Base-by-base conservation (phyloP, 805 yeast genomes). In the Lipomyces spencermartinsiae region DNA sequence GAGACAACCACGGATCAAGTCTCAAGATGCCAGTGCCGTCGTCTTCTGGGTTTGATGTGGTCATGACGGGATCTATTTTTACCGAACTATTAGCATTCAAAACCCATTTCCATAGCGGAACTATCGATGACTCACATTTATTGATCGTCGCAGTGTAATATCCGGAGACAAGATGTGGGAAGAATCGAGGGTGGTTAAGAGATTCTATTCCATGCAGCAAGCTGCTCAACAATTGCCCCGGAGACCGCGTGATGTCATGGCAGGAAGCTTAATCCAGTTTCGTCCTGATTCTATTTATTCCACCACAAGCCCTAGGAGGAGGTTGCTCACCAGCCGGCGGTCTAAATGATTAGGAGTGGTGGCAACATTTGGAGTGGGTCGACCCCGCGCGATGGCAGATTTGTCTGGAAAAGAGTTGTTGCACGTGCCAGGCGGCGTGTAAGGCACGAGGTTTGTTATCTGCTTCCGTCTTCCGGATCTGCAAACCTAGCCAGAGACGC, bases 1-100 rank as follows among this genome's bases (percentile, higher is more conserved):
- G 97, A 74, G 88, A 88, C 66, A 94, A 83, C 91, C 93, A 94
- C 0, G 97, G 95, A 75, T 94, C 99, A 54, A 87, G 77, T 46
- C 85, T 86, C 35, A 91, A 79, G n/a, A 89, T 89, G 58, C 71
- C 71, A 9, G 66, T 43, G 16, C 68, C 68, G 9, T 58, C 39
- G 4, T 58, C 49, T 1, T 57, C 43, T n/a, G 16, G 49, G 19
- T 43, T n/a, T 1, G 49, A 43, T 0, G 49, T 16, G 9, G 49
- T 43, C 49, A 43, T 43, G 25, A n/a, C 10, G 22, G n/a, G 22
- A n/a, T 37, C 49, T 43, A 43, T 3, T 16, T 19, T 1, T 4
- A 4, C 49, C 19, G 8, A 16, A 12, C 12, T 12, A 14, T 37
- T 37, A 37, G 43, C 5, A 37, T 37, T 37, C 9, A 2, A 16